These are phyloP conservation scores for Teunomyces tritomae DNA, from an alignment of 805 yeast species.

Conservation along the genomic window DNA sequence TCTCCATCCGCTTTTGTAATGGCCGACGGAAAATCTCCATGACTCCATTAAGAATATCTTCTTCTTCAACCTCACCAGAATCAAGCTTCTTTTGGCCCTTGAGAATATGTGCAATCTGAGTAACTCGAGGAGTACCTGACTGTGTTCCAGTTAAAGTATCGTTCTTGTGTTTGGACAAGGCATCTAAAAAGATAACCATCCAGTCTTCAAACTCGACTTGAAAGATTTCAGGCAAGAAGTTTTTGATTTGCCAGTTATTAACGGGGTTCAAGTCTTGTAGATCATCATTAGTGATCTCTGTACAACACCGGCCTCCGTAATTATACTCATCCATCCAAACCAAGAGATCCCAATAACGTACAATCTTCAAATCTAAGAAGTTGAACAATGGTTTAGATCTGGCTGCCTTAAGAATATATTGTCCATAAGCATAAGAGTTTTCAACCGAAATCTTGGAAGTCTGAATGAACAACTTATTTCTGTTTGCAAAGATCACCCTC, in stretches of 20 bases:
- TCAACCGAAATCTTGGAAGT: constrained; percentile 79
- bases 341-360: constrained; percentile 86
- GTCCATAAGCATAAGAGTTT: constrained; percentile 87
- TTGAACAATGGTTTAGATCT: constrained; percentile 80
- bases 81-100: constrained; percentile 41
- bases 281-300: constrained; percentile 42
- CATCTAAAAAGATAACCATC: constrained; percentile 73
- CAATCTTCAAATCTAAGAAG: constrained; percentile 71
- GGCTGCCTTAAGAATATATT: constrained; percentile 73
- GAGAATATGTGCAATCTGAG: constrained; percentile 61
- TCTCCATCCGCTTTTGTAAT: constrained; percentile 61
- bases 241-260: constrained; percentile 75
- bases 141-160: constrained; percentile 37
- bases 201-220: constrained; percentile 87
- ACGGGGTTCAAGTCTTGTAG: constrained; percentile 47
- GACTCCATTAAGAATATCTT: constrained; percentile 41
- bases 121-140: constrained; percentile 55
- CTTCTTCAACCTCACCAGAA: constrained; percentile 33
- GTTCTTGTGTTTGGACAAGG: constrained; percentile 56
- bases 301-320: constrained; percentile 69
- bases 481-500: constrained; percentile 71
- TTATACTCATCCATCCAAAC: constrained; percentile 94
- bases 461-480: constrained; percentile 67
- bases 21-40: constrained; percentile 60
- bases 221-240: constrained; percentile 69